Percentiles rank a stretch among this genome's conserved stretches.
Conservation (phyloP, 2,329 filamentous ascomycete species). For the Sclerotinia spermophila region DNA sequence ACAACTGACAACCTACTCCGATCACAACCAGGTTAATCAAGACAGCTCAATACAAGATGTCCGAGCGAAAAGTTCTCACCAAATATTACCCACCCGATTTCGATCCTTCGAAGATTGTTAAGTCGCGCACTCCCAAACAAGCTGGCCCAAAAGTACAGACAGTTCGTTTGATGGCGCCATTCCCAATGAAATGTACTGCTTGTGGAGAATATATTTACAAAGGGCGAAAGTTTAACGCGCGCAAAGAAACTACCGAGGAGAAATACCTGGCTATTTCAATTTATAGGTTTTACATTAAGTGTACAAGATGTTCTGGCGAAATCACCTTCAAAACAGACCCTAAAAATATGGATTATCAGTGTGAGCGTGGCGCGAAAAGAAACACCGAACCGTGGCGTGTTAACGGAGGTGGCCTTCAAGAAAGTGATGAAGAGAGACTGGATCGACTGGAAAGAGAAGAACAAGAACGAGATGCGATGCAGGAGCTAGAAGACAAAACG, state of each 20-base stretch:
- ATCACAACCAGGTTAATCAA: not conserved
- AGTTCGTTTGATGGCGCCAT: constrained; percentile 87
- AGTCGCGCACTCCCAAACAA: constrained; percentile 65
- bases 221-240: constrained; percentile 90
- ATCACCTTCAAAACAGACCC: constrained; percentile 95
- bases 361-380: constrained; percentile 75
- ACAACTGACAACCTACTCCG: not conserved
- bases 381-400: constrained; percentile 89
- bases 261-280: constrained; percentile 86
- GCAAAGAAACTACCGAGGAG: constrained; percentile 89
- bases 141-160: constrained; percentile 78
- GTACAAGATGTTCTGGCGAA: constrained; percentile 79
- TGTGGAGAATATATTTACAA: constrained; percentile 85
- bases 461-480: constrained; percentile 86
- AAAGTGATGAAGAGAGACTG: constrained; percentile 83
- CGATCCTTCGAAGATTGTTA: constrained; percentile 76
- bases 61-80: constrained; percentile 76
- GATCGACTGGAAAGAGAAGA: constrained; percentile 79
- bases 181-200: constrained; percentile 68
- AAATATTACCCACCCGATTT: constrained; percentile 74
- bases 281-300: constrained; percentile 86
- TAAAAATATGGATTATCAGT: constrained; percentile 87
- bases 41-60: constrained; percentile 54
- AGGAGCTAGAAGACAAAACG: constrained; percentile 90
- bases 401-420: constrained; percentile 55